Evolutionary conservation across 192 early-diverging fungal genomes (phyloP), one percentile per base, ranked within the genome.

Genomic region (Coemansia sp.): DNA sequence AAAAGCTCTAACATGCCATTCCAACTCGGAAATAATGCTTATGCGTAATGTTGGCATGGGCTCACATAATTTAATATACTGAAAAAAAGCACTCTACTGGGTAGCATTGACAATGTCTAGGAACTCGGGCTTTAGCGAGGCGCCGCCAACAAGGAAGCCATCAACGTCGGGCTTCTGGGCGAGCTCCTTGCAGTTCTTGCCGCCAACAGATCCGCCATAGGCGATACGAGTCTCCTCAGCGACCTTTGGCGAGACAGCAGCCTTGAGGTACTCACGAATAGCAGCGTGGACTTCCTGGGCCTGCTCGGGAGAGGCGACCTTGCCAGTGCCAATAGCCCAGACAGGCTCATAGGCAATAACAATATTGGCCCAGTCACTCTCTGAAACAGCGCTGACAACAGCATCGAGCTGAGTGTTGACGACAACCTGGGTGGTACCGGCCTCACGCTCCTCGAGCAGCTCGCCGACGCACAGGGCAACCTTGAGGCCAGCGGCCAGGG

Each of bases 281-380:
- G 83, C 86, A 17, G 74, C 84, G 85, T 99, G 98, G 50, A 93
- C 92, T 73, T 99, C 97, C 88, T 99, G 96, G 46, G 98, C 98
- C 87, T 98, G 94, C 42, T 91, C 84, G 58, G 93, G 94, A 21
- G 93, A 90, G 47, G 98, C 96, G 11, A 99, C 96, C 90, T 95
- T 95, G 68, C 98, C 98, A 19, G 98, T 99, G 59, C 98, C 97
- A 73, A 99, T 98, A 38, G 98, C 98, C 98, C 98, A 99, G 63
- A 99, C 98, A 62, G 98, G 98, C 87, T 99, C 98, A 83, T 99
- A 99, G 70, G 98, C 98, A 85, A 99, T 87, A 14, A 98, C 97
- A 68, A 99, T 88, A 76, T 94, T 88, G 57, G 81, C 82, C 98
- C 97, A 99, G 86, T 98, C 93, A 21, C 71, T 80, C 40, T 70